Evolutionary conservation across 306 rosid genomes (phyloP), one percentile per base, ranked within the genome.

Genomic region (Clitoria ternatea): DNA sequence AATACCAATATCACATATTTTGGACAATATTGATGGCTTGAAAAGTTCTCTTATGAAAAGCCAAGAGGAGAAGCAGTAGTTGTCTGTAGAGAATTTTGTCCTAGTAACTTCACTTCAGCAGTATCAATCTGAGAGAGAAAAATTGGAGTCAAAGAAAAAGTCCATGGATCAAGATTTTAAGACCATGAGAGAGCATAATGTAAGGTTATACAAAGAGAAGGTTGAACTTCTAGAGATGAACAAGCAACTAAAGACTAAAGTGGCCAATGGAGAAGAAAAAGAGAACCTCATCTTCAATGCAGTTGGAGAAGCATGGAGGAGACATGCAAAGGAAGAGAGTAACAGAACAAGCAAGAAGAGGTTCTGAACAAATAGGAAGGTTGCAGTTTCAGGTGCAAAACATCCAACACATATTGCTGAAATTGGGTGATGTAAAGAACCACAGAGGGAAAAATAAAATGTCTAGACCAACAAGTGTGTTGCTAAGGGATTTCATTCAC

Each of bases 341-440:
- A 39, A 76, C 70, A 0, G 96, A 90, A 44, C 90, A 83, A 61
- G 91, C 96, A 9, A 60, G 82, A 40, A 87, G 78, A 81, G 87
- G 76, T 62, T 83, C 96, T 0, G 98, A 90, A 69, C 89, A 85
- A 82, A 87, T 94, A 22, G 96, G 95, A 74, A 43, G 84, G 78
- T 59, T 94, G 85, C 98, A 94, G 78, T 87, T 90, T 66, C 97
- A 94, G 80, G 77, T 94, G 73, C 94, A 94, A 81, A 94, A 83
- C 83, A 89, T 94, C 37, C 95, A 90, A 45, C 80, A 82, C 12
- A 81, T 89, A 75, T 45, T 94, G 84, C 80, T 85, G 53, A 90
- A 94, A 79, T 36, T 91, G 78, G 87, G 79, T 61, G 92, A 83
- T 33, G 90, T 84, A n/a, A 80, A 77, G 67, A 89, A 74, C 60